Conservation (phyloP, 1,284 basidiomycete genomes). For the Bjerkandera adusta region DNA sequence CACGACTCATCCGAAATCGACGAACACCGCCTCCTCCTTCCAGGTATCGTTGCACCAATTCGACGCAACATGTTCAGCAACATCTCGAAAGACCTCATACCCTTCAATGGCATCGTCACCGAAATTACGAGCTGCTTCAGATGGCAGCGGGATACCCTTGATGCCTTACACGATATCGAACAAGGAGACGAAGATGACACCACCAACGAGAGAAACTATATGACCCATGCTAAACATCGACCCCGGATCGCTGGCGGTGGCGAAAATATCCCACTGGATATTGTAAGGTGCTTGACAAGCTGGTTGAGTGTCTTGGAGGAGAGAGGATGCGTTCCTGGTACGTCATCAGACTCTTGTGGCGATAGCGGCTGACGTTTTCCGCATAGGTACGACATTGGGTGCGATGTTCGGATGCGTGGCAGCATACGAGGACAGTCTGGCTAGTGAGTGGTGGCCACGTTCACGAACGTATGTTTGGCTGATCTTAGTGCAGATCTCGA, state of each 20-base stretch:
- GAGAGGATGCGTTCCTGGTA: slow-evolving; percentile 50
- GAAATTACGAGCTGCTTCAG: slow-evolving; percentile 10
- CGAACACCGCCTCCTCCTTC: slow-evolving; percentile 26
- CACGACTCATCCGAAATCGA: slow-evolving; percentile 10
- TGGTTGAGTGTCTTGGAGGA: slow-evolving; percentile 59
- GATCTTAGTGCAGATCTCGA: slow-evolving; percentile 41
- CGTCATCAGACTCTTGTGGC: slow-evolving; percentile 12
- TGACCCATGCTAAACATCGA: slow-evolving; percentile 32
- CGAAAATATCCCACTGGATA: slow-evolving; percentile 49
- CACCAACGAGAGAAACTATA: slow-evolving; percentile 1
- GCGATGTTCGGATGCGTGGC: slow-evolving; percentile 47
- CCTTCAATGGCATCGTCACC: slow-evolving; percentile 22
- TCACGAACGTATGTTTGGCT: background rate
- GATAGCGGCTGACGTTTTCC: background rate
- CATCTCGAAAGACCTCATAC: slow-evolving; percentile 30
- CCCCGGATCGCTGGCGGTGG: slow-evolving; percentile 38
- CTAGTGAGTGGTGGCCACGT: slow-evolving; percentile 33
- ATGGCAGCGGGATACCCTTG: background rate
- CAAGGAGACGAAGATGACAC: slow-evolving; percentile 1
- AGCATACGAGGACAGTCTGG: slow-evolving; percentile 52
- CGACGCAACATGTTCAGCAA: slow-evolving; percentile 19
- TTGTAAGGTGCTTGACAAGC: slow-evolving; percentile 52
- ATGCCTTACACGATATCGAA: background rate
- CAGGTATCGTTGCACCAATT: slow-evolving; percentile 11
- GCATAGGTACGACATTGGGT: slow-evolving; percentile 49